A percentile compares a stretch with the other conserved stretches of the same genome.
These are phyloP conservation scores for Stephania japonica DNA, from an alignment of 164 flowering plant genomes.

Conservation along the genomic window DNA sequence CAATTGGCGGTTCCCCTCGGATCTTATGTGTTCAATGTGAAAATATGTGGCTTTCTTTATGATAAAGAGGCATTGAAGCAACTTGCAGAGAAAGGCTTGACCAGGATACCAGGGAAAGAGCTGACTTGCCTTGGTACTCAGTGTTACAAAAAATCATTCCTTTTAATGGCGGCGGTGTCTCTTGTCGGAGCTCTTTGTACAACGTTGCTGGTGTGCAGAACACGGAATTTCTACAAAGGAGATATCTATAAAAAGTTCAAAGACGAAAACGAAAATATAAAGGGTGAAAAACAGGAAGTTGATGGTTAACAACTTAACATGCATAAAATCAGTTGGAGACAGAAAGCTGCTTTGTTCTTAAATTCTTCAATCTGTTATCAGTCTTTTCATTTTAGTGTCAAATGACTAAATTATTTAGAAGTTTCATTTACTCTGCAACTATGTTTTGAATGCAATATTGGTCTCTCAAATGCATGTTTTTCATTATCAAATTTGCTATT, in stretches of 20 bases:
- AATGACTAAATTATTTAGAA: too few species aligned
- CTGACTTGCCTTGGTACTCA: conserved; percentile 43
- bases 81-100: conserved; percentile 24
- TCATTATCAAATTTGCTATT: too few species aligned
- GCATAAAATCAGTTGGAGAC: too few species aligned
- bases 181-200: conserved; percentile 43
- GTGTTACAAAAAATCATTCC: conserved; percentile 42
- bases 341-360: too few species aligned
- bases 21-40: conserved; percentile 45
- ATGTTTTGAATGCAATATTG: too few species aligned
- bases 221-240: conserved; percentile 42
- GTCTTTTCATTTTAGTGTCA: too few species aligned
- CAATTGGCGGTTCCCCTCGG: conserved; percentile 50
- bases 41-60: conserved; percentile 38
- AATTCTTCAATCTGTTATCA: too few species aligned
- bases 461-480: too few species aligned
- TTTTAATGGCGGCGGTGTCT: conserved; percentile 36
- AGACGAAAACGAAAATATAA: conserved; percentile 9
- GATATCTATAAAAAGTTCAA: conserved; percentile 65
- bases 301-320: too few species aligned
- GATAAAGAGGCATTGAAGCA: conserved; percentile 52
- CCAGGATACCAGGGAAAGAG: conserved; percentile 25
- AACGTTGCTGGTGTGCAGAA: conserved; percentile 40
- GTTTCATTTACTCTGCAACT: too few species aligned
- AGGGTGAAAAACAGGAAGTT: too few species aligned